Percentiles rank a stretch among this genome's conserved stretches.
Conservation (phyloP, 345 rosid species). For the Gossypium raimondii region DNA sequence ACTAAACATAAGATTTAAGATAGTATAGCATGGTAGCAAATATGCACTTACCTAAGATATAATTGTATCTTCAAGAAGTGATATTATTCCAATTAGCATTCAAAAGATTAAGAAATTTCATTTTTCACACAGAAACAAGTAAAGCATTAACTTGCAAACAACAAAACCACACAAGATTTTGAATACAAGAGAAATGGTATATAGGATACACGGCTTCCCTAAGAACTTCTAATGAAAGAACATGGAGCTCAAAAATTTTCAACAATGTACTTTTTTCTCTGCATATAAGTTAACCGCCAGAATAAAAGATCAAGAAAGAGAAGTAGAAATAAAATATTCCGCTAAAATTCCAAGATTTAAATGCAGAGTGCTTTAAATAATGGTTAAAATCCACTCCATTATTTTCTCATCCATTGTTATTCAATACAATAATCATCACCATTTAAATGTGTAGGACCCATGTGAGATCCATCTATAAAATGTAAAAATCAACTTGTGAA, state of each 20-base stretch:
- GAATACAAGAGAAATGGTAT: conserved; percentile 7
- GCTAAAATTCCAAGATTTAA: not conserved
- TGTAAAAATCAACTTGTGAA: too few relatives aligned
- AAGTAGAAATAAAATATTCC: not conserved
- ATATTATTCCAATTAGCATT: conserved; percentile 9
- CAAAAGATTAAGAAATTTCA: conserved; percentile 14
- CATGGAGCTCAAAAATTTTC: conserved; percentile 50
- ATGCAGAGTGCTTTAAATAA: not conserved
- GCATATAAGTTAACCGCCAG: conserved; percentile 31
- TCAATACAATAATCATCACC: too few relatives aligned
- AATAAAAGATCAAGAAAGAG: conserved; percentile 18
- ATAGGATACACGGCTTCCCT: conserved; percentile 80
- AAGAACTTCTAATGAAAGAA: conserved; percentile 61
- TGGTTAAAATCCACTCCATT: too few relatives aligned
- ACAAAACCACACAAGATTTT: not conserved
- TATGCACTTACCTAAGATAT: not conserved
- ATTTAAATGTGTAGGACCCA: too few relatives aligned
- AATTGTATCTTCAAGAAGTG: conserved; percentile 4
- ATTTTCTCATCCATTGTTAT: too few relatives aligned
- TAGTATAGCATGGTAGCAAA: conserved; percentile 10
- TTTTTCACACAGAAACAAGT: not conserved
- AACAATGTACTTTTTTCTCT: conserved; percentile 44
- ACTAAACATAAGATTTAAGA: not conserved
- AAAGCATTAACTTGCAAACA: not conserved
- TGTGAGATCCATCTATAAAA: too few relatives aligned